Base-by-base conservation (phyloP, 441 rosid genomes). In the Arabidopsis hybrid region DNA sequence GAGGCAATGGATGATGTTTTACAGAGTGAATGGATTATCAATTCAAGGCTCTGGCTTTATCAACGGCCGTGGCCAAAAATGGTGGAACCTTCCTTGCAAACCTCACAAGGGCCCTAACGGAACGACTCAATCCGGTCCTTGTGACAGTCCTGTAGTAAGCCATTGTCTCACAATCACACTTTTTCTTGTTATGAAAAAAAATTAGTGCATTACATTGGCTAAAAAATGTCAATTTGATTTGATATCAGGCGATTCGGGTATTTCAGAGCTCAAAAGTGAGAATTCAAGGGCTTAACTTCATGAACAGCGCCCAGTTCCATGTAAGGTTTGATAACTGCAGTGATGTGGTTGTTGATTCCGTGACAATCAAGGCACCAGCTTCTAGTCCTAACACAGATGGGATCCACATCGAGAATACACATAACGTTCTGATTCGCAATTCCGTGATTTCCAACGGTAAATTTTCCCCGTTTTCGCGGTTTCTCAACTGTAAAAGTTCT, bases 381-480 rank as follows among this genome's bases (percentile, higher is more conserved):
- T 67, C 73, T 12, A 91, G 98, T 82, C 97, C 97, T 16, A 93
- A 93, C 83, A 88, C 98, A 0, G 96, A 91, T 72, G 98, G 96
- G 13, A 93, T 91, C 72, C 97, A 93, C 83, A 84, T 90, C 6
- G 89, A 89, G 79, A 90, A 91, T 85, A 85, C 97, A 50, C 86
- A 81, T 6, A 79, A 70, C 49, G 90, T 91, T 5, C 65, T 81
- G 32, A 85, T 86, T 63, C 83, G 81, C 60, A 71, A 89, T 65
- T 85, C 90, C 7, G 67, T 83, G 10, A 77, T 88, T 75, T 85
- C 97, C 7, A 89, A 77, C 13, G 98, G 96, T 85, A 62, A 5
- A 11, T 55, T 40, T 39, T 26, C 12, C 3, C 0, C 17, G 3
- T 14, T 14, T 35, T 58, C 2, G 1, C 11, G 3, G n/a, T 75